Base-by-base conservation (phyloP, 2,329 filamentous ascomycete species). In the Bipolaris sorokiniana region DNA sequence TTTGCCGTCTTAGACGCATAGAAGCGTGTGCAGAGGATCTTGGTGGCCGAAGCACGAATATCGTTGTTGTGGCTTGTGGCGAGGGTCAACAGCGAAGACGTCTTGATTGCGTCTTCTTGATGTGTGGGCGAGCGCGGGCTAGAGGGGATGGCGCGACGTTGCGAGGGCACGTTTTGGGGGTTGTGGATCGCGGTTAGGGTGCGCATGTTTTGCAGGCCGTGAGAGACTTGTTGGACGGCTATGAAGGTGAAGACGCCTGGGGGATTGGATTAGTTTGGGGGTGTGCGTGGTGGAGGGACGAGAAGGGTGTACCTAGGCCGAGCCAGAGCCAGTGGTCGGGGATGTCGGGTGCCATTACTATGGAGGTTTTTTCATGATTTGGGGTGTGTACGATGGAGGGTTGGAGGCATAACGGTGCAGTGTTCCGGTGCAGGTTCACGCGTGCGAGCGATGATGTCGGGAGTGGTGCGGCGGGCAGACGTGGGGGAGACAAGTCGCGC, bases 171-270 rank as follows among this genome's bases (percentile, higher is more conserved):
- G 88, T 57, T 54, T 10, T 54, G 23, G 2, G 87, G 84, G 34
- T 86, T 83, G 58, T 86, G 86, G 68, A 95, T 85, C 74, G 88
- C 83, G 62, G 88, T 88, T 51, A 88, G 81, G 65, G 86, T 81
- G 63, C 87, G 83, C 64, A 88, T 85, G 52, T 83, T 77, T 55
- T 80, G 79, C 42, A 93, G 84, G 52, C 85, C 80, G 36, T 81
- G 74, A 61, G 83, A 81, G 74, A 91, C 85, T 50, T 82, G 79
- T 57, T 81, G 79, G 54, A 88, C 73, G 59, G 89, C 78, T 64
- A 83, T 76, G 66, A 87, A 84, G 38, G 87, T 82, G 60, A 87
- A 83, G 51, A 90, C 63, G 55, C 79, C 78, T 78, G 52, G 16
- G 11, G 51, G 9, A 20, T 26, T 23, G 20, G 26, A 82, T 77